phyloP scores from a whole-genome alignment of 2,329 filamentous ascomycete species.

The Cladophialophora exuberans region DNA sequence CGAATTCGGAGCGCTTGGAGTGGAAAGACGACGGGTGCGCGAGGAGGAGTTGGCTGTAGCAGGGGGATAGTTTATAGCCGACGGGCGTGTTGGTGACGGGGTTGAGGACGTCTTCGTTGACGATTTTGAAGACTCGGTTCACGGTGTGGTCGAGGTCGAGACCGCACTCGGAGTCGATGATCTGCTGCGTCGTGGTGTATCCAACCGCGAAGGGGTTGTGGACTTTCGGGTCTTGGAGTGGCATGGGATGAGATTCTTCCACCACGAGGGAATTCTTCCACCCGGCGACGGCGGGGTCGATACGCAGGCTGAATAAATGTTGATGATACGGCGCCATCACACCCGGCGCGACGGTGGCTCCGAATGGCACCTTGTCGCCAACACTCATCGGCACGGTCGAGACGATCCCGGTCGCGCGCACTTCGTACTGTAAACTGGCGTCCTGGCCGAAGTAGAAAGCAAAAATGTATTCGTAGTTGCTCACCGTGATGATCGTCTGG shows the following conservation, averaged over 20 bases:
- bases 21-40: conserved; percentile 58
- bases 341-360: conserved; percentile 46
- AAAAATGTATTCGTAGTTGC: conserved; percentile 52
- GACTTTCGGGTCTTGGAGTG: conserved; percentile 46
- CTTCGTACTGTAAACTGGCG: conserved; percentile 46
- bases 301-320: conserved; percentile 49
- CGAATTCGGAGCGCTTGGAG: conserved; percentile 57
- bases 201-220: conserved; percentile 58
- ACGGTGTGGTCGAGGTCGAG: conserved; percentile 51
- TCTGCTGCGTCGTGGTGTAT: conserved; percentile 53
- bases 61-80: conserved; percentile 59
- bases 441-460: conserved; percentile 48
- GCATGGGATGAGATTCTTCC: conserved; percentile 63
- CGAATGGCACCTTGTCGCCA: conserved; percentile 41
- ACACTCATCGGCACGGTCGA: conserved; percentile 44
- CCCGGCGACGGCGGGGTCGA: conserved; percentile 49
- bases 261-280: conserved; percentile 46
- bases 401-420: conserved; percentile 52
- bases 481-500: conserved; percentile 47
- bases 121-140: conserved; percentile 61
- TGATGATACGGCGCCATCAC: conserved; percentile 50
- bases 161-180: conserved; percentile 51
- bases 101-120: conserved; percentile 58
- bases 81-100: conserved; percentile 57
- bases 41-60: conserved; percentile 61